Conservation (phyloP, 352 stramenopile genomes). For the Phytophthora sansomeana region DNA sequence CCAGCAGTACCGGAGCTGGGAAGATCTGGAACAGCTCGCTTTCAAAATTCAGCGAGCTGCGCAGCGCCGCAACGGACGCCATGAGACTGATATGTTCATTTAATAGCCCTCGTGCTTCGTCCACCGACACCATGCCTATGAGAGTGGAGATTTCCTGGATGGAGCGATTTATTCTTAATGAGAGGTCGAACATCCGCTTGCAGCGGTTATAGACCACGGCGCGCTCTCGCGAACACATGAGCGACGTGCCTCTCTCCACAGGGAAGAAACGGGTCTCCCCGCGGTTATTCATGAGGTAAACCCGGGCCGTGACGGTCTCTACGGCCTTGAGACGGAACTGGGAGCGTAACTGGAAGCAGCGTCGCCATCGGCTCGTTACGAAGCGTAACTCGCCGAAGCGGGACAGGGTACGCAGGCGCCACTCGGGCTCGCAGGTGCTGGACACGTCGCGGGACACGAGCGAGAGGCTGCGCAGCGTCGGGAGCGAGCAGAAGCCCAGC, state of each 20-base stretch:
- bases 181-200: constrained; percentile 89
- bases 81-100: constrained; percentile 89
- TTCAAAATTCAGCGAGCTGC: constrained; percentile 84
- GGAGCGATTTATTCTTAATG: constrained; percentile 86
- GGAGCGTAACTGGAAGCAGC: constrained; percentile 70
- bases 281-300: constrained; percentile 87
- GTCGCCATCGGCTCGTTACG: constrained; percentile 61
- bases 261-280: constrained; percentile 79
- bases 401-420: constrained; percentile 60
- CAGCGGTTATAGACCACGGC: constrained; percentile 85
- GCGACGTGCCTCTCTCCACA: constrained; percentile 53
- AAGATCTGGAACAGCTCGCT: constrained; percentile 89
- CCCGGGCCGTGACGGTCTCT: constrained; percentile 61
- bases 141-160: constrained; percentile 90
- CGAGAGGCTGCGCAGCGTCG: constrained; percentile 53
- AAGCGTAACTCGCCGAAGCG: constrained; percentile 66
- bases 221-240: constrained; percentile 84
- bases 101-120: constrained; percentile 77
- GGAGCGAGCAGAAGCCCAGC: constrained; percentile 51
- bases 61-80: constrained; percentile 77
- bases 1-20: constrained; percentile 77
- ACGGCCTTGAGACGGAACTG: constrained; percentile 71
- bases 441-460: constrained; percentile 59
- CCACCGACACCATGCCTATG: constrained; percentile 82
- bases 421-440: constrained; percentile 64